phyloP scores from a whole-genome alignment of 371 early-diverging fungal genomes.

The Capniomyces stellatus region DNA sequence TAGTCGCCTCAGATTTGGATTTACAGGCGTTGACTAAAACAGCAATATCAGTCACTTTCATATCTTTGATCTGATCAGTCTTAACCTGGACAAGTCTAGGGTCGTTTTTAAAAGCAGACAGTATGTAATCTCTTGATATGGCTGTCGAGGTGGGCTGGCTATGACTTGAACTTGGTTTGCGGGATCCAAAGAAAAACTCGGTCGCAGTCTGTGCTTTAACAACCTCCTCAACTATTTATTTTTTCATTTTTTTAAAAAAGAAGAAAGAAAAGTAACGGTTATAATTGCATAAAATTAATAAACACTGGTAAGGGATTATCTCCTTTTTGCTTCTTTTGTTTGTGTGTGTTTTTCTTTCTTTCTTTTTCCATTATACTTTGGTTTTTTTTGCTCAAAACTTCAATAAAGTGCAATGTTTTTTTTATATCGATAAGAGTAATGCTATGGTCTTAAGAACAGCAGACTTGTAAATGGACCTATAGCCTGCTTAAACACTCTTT shows the following conservation, averaged over 20 bases:
- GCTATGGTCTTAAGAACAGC: too few species aligned
- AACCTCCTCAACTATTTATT: too few species aligned
- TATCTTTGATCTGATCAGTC: conserved; percentile 23
- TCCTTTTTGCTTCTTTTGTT: conserved; percentile 44
- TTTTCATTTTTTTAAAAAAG: conserved; percentile 51
- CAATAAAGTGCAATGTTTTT: too few species aligned
- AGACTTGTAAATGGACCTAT: too few species aligned
- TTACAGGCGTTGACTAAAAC: conserved; percentile 35
- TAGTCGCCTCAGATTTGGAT: conserved; percentile 58
- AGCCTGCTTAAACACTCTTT: too few species aligned
- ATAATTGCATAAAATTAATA: too few species aligned
- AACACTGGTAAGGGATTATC: too few species aligned
- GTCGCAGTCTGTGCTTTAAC: conserved; percentile 7
- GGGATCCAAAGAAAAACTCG: neutral
- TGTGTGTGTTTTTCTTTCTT: too few species aligned
- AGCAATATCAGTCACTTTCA: conserved; percentile 36
- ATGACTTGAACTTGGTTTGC: neutral
- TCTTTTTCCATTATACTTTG: too few species aligned
- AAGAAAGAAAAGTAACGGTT: conserved; percentile 47
- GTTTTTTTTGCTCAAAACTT: too few species aligned
- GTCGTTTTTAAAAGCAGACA: conserved; percentile 51
- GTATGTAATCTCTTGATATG: conserved; percentile 35
- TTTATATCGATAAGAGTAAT: too few species aligned
- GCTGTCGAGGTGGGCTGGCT: conserved; percentile 10
- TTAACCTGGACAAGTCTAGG: conserved; percentile 32